phyloP scores from a whole-genome alignment of 192 early-diverging fungal species.

The Obelidium mucronatum region DNA sequence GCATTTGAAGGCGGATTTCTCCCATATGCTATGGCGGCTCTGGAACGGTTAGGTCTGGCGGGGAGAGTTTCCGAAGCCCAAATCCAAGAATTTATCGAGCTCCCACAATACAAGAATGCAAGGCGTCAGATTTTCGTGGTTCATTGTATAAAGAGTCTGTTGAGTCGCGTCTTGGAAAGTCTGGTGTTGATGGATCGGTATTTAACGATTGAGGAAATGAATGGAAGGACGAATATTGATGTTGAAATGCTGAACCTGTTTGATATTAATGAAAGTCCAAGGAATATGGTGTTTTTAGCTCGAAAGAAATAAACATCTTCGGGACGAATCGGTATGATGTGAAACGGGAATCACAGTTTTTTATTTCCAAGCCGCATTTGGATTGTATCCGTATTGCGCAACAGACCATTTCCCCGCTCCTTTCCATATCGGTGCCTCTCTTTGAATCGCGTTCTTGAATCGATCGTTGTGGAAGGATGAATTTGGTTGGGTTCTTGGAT shows the following conservation, averaged over 20 bases:
- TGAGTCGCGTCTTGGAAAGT: constrained; percentile 36
- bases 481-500: constrained; percentile 47
- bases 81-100: constrained; percentile 7
- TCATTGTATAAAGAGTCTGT: constrained; percentile 33
- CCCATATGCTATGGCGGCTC: constrained; percentile 23
- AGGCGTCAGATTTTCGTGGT: constrained; percentile 19
- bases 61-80: background rate
- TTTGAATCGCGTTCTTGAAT: constrained; percentile 23
- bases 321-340: too few relatives aligned
- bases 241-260: constrained; percentile 36
- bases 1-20: constrained; percentile 7
- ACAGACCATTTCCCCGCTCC: constrained; percentile 57
- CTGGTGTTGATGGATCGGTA: constrained; percentile 36
- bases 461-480: constrained; percentile 38
- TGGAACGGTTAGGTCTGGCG: constrained; percentile 19
- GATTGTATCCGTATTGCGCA: constrained; percentile 46
- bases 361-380: constrained; percentile 16
- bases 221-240: background rate
- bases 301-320: constrained; percentile 4
- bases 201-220: constrained; percentile 10
- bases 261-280: constrained; percentile 32
- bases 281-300: constrained; percentile 39
- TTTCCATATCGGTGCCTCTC: constrained; percentile 46
- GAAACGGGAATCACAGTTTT: background rate
- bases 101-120: constrained; percentile 23